Conservation (phyloP, 1,284 basidiomycete genomes). For the Spongispora temasekensis region DNA sequence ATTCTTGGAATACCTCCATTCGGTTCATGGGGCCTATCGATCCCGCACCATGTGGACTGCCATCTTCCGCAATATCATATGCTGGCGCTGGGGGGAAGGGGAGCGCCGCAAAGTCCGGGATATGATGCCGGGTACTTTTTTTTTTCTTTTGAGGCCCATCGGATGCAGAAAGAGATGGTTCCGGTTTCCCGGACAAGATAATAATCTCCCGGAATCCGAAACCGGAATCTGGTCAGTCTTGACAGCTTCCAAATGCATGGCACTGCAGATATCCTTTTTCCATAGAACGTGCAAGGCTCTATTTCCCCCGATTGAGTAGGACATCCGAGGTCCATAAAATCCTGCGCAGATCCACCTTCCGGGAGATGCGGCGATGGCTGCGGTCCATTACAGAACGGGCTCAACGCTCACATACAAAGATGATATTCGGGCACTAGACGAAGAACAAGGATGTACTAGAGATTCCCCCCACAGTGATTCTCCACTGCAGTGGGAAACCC, state of each 20-base stretch:
- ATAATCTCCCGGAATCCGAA: constrained; percentile 15
- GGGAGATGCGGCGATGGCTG: constrained; percentile 24
- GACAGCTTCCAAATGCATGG: constrained; percentile 14
- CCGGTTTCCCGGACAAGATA: constrained; percentile 13
- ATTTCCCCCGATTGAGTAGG: constrained; percentile 20
- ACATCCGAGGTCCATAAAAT: constrained; percentile 1
- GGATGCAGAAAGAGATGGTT: constrained; percentile 11
- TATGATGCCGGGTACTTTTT: constrained; percentile 13
- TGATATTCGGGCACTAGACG: constrained; percentile 14
- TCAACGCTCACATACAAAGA: too few species aligned
- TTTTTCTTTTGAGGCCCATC: constrained; percentile 5
- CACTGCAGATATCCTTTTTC: constrained; percentile 5
- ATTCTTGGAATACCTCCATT: neutral
- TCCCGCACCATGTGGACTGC: constrained; percentile 22
- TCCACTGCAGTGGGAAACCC: constrained; percentile 1
- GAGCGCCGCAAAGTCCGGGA: constrained; percentile 32
- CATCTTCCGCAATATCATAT: constrained; percentile 20
- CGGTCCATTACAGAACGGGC: constrained; percentile 1
- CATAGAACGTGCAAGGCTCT: constrained; percentile 7
- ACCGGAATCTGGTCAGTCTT: constrained; percentile 5
- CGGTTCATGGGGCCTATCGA: constrained; percentile 14
- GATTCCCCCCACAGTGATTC: constrained; percentile 18
- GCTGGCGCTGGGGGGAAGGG: neutral
- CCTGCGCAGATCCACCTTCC: constrained; percentile 25
- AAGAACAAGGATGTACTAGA: constrained; percentile 7